These are phyloP conservation scores for Trypanosoma boissoni DNA, from an alignment of 208 protist genomes.

Conservation along the genomic window DNA sequence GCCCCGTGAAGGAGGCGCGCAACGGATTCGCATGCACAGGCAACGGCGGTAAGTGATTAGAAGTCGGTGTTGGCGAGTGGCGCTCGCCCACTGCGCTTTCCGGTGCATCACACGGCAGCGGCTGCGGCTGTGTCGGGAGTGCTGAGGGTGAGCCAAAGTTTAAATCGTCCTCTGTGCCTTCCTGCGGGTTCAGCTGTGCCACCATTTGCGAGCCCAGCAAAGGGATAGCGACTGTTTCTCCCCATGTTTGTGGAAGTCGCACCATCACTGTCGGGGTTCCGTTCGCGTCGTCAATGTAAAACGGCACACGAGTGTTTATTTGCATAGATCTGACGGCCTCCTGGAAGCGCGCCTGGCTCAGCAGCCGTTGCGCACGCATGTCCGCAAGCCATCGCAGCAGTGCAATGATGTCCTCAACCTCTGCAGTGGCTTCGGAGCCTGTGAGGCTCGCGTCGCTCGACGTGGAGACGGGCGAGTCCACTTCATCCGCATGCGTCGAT, in stretches of 20 bases:
- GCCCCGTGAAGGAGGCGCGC: background rate
- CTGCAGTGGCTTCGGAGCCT: background rate
- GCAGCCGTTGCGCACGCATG: slow-evolving; percentile 14
- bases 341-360: slow-evolving; percentile 7
- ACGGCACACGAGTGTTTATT: slow-evolving; percentile 7
- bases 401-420: slow-evolving; percentile 36
- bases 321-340: slow-evolving; percentile 13
- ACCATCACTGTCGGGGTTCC: slow-evolving; percentile 21
- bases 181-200: too few relatives aligned
- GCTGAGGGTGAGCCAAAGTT: too few relatives aligned
- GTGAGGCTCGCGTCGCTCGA: background rate
- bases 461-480: background rate
- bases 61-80: too few relatives aligned
- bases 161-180: too few relatives aligned
- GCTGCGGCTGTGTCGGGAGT: too few relatives aligned
- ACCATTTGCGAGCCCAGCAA: too few relatives aligned
- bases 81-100: too few relatives aligned
- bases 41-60: too few relatives aligned
- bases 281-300: slow-evolving; percentile 17
- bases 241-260: slow-evolving; percentile 13
- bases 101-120: too few relatives aligned
- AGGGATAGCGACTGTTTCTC: slow-evolving; percentile 17
- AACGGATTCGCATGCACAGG: background rate
- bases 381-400: slow-evolving; percentile 41
- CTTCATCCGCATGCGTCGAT: background rate